Conservation (phyloP, 371 early-diverging fungal species). For the Thermomucor indicae-seudaticae region DNA sequence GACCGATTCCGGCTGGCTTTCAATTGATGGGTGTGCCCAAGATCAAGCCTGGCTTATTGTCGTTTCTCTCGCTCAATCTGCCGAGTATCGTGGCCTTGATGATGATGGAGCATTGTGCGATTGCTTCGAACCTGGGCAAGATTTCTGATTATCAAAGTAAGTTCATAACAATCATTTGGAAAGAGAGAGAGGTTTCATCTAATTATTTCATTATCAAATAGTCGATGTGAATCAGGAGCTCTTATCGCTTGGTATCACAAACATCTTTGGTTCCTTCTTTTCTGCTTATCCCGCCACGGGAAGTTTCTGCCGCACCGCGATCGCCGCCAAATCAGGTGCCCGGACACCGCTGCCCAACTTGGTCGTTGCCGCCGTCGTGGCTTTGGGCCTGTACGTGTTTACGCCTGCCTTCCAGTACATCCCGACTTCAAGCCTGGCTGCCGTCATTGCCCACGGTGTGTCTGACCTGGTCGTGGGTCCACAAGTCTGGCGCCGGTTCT, state of each 20-base stretch:
- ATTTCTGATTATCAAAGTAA: conserved; percentile 47
- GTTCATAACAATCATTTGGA: conserved; percentile 19
- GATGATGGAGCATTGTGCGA: conserved; percentile 85
- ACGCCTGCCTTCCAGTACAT: conserved; percentile 84
- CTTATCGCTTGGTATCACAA: conserved; percentile 75
- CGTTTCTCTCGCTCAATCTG: conserved; percentile 46
- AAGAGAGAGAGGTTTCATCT: background rate
- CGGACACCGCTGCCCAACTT: conserved; percentile 74
- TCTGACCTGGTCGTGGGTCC: conserved; percentile 58
- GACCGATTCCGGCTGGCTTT: conserved; percentile 70
- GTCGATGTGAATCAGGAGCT: conserved; percentile 77
- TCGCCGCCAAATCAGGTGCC: conserved; percentile 68
- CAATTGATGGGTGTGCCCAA: conserved; percentile 52
- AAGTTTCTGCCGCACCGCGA: conserved; percentile 82
- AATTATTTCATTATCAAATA: conserved; percentile 9
- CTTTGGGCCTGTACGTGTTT: conserved; percentile 70
- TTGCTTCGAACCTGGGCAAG: conserved; percentile 76
- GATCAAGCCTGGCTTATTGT: conserved; percentile 34
- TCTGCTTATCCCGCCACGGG: conserved; percentile 81
- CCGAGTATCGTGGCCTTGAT: conserved; percentile 69
- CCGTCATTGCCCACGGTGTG: conserved; percentile 72
- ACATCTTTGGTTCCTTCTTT: conserved; percentile 78
- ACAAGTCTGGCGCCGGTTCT: conserved; percentile 39
- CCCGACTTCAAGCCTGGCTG: conserved; percentile 71
- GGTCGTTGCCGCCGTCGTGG: conserved; percentile 70